Percentiles rank a stretch among this genome's conserved stretches.
phyloP scores from a whole-genome alignment of 495 filamentous ascomycete genomes.

The Staphylotrichum tortipilum region DNA sequence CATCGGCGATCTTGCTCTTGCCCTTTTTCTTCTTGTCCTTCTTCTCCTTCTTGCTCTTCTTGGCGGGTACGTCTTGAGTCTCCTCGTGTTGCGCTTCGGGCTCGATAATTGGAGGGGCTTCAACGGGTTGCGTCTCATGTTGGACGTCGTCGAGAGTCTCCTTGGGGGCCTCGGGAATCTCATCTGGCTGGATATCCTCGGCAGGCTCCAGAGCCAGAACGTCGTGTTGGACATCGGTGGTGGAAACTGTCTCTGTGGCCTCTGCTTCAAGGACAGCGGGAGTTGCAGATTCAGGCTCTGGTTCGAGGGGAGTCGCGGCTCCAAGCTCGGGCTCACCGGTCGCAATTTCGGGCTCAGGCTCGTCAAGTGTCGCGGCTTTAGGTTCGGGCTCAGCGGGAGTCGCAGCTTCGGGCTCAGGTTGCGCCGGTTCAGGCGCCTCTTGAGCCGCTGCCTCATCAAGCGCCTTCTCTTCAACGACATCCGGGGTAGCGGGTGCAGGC shows the following conservation, averaged over 20 bases:
- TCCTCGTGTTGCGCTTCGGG: not conserved
- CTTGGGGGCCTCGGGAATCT: not conserved
- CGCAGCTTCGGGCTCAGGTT: not conserved
- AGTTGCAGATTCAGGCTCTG: not conserved
- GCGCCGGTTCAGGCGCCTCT: not conserved
- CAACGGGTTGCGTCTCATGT: conserved; percentile 8
- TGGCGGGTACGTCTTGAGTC: not conserved
- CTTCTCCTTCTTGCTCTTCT: conserved; percentile 11
- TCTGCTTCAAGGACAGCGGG: not conserved
- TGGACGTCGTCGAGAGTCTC: not conserved
- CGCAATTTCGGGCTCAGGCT: not conserved
- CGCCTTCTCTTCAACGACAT: not conserved
- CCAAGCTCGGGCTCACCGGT: not conserved
- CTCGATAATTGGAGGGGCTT: not conserved
- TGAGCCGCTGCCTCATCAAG: not conserved
- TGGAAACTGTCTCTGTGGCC: not conserved
- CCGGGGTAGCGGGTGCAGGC: not conserved
- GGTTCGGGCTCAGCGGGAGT: not conserved
- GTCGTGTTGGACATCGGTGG: not conserved
- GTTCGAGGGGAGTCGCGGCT: not conserved
- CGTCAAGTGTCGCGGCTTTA: not conserved
- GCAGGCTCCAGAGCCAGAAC: not conserved
- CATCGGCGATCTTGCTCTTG: conserved; percentile 16
- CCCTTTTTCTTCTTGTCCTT: conserved; percentile 12
- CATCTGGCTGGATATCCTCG: not conserved